Evolutionary conservation across 257 asterid genomes (phyloP), one percentile per base, ranked within the genome.

Genomic region (Solanum piurae): DNA sequence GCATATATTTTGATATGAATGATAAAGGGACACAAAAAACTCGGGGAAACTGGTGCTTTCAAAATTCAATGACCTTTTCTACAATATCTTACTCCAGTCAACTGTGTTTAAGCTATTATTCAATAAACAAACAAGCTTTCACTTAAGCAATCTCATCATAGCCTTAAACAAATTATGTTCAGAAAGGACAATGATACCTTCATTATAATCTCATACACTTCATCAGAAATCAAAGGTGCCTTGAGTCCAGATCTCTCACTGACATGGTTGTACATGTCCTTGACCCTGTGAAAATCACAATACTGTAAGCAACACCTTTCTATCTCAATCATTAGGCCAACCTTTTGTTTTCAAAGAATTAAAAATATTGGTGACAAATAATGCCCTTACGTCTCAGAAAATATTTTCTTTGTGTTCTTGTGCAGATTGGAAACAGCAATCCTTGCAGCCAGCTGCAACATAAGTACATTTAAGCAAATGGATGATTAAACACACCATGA

Each of bases 391-490:
- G 98, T 95, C 89, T 97, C 99, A 3, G 99, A 97, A 92, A 97
- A 97, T 4, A 94, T 96, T 88, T 97, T 95, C 96, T 96, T 96
- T 1, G 99, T 97, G 87, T 93, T 97, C 92, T 96, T 97, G 91
- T 97, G 99, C 82, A 97, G 96, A 93, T 97, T 96, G 12, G 99
- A 97, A 89, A 97, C 99, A 23, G 98, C 99, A 93, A 97, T 96
- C 95, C 99, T 94, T 5, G 99, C 99, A 64, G 99, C 99, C 95
- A 97, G 91, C 99, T 97, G 95, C 89, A 87, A 7, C 44, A 82
- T 1, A 18, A 82, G 13, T 16, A 82, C 4, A 82, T 18, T 33
- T 10, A 1, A 31, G 4, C 69, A 49, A 18, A 46, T 46, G 16
- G 68, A 18, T 80, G 9, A 27, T 49, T 4, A 80, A 29, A 49